phyloP scores from a whole-genome alignment of 768 basidiomycete species.

The Pilatotrama ljubarskyi region DNA sequence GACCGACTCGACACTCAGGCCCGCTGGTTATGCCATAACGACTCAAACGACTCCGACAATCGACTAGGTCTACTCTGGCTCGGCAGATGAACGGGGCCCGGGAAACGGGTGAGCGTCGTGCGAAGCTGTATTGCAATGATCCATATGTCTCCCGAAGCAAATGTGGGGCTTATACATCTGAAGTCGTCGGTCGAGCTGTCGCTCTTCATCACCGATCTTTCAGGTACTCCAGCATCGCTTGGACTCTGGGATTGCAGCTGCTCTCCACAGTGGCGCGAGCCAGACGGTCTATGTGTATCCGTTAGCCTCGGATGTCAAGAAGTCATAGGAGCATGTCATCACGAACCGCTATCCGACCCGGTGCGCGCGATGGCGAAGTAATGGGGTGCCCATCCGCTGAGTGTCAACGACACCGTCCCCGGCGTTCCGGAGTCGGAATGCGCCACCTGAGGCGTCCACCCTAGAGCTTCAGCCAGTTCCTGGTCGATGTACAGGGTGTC shows the following conservation, averaged over 20 bases:
- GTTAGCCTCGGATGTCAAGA: background rate
- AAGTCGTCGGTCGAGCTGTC: too few species aligned
- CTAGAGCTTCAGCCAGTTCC: slow-evolving; percentile 23
- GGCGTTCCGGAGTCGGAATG: background rate
- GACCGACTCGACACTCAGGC: too few species aligned
- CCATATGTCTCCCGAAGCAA: too few species aligned
- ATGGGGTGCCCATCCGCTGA: slow-evolving; percentile 23
- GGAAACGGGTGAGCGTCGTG: too few species aligned
- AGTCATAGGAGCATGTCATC: background rate
- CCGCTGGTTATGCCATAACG: too few species aligned
- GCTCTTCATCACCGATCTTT: slow-evolving; percentile 20
- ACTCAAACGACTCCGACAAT: too few species aligned
- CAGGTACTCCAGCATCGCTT: slow-evolving; percentile 17
- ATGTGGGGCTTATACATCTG: too few species aligned
- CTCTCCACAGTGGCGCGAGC: slow-evolving; percentile 18
- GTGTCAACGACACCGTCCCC: slow-evolving; percentile 10
- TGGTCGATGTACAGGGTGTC: slow-evolving; percentile 25
- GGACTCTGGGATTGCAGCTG: slow-evolving; percentile 13
- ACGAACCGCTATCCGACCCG: slow-evolving; percentile 24
- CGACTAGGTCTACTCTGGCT: too few species aligned
- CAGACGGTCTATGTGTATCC: slow-evolving; percentile 13
- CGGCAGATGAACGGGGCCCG: too few species aligned
- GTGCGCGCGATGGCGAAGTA: slow-evolving; percentile 25
- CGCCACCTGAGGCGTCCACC: slow-evolving; percentile 15
- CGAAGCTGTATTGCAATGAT: too few species aligned